Base-by-base conservation (phyloP, 306 rosid genomes). In the Abrus pulchellus region DNA sequence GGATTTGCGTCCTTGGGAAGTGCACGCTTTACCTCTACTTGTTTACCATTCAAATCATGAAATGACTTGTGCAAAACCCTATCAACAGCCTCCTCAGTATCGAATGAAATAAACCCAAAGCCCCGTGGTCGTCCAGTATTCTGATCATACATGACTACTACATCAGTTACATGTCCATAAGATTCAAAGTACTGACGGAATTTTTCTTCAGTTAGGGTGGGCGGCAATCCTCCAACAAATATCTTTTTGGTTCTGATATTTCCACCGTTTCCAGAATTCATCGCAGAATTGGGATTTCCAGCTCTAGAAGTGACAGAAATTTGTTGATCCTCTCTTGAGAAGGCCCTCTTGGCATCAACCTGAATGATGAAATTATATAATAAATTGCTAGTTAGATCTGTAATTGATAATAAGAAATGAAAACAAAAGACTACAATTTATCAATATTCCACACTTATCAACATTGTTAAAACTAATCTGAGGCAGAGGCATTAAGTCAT, bases 1-100 rank as follows among this genome's bases (percentile, higher is more conserved):
- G 97, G 97, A 82, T 96, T 96, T 44, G 98, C 92, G 85, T 96
- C 99, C 85, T 96, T 96, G 7, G 99, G 99, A 86, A 96, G 99
- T 38, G 99, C 99, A 64, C 98, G 94, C 90, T 96, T 96, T 68
- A 96, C 99, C 82, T 96, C 99, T 67, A 96, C 99, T 71, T 96
- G 99, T 86, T 96, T 96, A 77, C 99, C 99, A 85, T 85, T 87
- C 83, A 96, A 86, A 83, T 96, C 99, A 84, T 96, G 99, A 83
- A 92, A 96, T 65, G 97, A 85, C 86, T 96, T 96, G 85, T 93
- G 94, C 86, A 96, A 87, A 77, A 96, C 99, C 86, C 94, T 92
- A 80, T 96, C 99, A 81, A 96, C 99, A 8, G 99, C 93, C 14
- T 96, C 99, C 82, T 96, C 99, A 38, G 81, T 13, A 68, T 96